Evolutionary conservation across 2,329 filamentous ascomycete genomes (phyloP).

Genomic region (Talaromyces sp.): DNA sequence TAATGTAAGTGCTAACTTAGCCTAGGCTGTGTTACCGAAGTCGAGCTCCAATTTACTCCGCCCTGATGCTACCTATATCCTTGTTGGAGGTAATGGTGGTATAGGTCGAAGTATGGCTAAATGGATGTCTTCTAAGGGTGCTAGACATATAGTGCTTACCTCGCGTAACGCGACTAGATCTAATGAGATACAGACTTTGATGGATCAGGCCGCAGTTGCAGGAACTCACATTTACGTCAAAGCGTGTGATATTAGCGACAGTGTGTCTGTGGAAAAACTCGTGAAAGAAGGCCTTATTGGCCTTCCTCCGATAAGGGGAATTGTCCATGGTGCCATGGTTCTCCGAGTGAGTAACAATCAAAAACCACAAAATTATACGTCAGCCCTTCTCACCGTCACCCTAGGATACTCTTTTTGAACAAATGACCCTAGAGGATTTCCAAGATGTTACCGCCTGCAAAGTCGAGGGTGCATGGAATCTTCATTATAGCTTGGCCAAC

Average conservation of each 20-base stretch:
- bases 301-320: constrained; percentile 36
- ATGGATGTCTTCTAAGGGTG: constrained; percentile 50
- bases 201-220: constrained; percentile 14
- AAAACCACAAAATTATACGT: neutral
- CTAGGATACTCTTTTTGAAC: constrained; percentile 27
- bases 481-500: constrained; percentile 21
- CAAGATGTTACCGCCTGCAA: constrained; percentile 13
- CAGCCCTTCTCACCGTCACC: neutral
- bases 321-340: constrained; percentile 47
- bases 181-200: constrained; percentile 16
- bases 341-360: constrained; percentile 17
- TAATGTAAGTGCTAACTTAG: neutral
- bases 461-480: constrained; percentile 21
- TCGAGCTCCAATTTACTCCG: neutral
- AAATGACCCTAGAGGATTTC: constrained; percentile 26
- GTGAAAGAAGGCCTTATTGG: constrained; percentile 17
- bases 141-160: constrained; percentile 49
- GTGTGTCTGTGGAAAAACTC: constrained; percentile 24
- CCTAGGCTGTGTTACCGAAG: constrained; percentile 4
- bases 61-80: constrained; percentile 41
- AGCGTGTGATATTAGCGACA: constrained; percentile 30
- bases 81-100: constrained; percentile 56
- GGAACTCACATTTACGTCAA: constrained; percentile 22
- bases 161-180: constrained; percentile 40
- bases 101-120: constrained; percentile 52